Conservation (phyloP, 139 green algal genomes). For the Deuterostichococcus epilithicus region DNA sequence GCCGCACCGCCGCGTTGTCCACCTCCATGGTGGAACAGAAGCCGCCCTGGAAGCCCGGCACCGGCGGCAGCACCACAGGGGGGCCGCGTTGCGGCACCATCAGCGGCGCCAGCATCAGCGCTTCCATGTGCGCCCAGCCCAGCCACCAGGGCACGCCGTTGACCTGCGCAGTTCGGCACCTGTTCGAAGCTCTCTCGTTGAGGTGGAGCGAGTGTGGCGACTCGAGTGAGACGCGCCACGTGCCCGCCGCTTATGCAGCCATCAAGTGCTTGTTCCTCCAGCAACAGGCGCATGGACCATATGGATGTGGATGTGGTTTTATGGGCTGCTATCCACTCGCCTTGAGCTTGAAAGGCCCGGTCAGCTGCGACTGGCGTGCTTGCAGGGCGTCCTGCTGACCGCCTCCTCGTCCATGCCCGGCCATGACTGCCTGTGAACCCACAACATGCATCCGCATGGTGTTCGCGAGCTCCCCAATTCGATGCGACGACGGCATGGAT, state of each 20-base stretch:
- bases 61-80: not conserved
- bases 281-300: too few species aligned
- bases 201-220: too few species aligned
- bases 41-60: not conserved
- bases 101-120: not conserved
- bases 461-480: too few species aligned
- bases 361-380: not conserved
- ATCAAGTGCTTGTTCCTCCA: too few species aligned
- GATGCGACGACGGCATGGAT: too few species aligned
- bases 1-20: too few species aligned
- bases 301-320: too few species aligned
- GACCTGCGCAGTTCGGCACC: not conserved
- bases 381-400: not conserved
- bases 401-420: not conserved
- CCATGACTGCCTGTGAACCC: not conserved
- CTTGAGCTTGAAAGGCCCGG: not conserved
- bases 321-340: too few species aligned
- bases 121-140: not conserved
- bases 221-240: too few species aligned
- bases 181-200: too few species aligned
- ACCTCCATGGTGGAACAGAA: not conserved
- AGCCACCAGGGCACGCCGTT: not conserved
- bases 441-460: too few species aligned
- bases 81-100: not conserved
- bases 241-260: too few species aligned